These are phyloP conservation scores for Geotrichum reessii DNA, from an alignment of 1,139 yeast genomes.

Conservation along the genomic window DNA sequence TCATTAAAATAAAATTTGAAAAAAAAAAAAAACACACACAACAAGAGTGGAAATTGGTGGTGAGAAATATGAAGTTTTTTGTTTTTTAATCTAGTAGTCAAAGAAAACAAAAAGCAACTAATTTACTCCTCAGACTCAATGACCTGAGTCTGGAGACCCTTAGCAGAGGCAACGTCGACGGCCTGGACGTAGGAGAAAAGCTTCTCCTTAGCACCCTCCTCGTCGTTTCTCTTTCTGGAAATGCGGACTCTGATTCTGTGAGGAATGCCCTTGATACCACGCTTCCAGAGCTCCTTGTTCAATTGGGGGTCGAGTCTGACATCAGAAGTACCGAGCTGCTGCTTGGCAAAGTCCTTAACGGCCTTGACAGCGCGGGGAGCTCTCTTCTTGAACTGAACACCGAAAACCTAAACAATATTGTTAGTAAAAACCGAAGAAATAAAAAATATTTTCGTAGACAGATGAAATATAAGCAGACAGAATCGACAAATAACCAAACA, in stretches of 20 bases:
- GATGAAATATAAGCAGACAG: too few relatives aligned
- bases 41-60: neutral
- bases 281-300: conserved; percentile 98
- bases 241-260: conserved; percentile 97
- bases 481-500: too few relatives aligned
- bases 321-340: conserved; percentile 99
- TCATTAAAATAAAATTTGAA: neutral
- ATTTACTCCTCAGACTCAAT: conserved; percentile 55
- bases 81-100: neutral
- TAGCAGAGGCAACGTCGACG: conserved; percentile 87
- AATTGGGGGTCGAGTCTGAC: conserved; percentile 98
- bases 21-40: too few relatives aligned
- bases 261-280: conserved; percentile 99
- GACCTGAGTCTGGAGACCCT: conserved; percentile 97
- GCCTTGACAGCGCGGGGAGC: conserved; percentile 99
- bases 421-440: conserved; percentile 3
- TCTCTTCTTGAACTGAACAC: conserved; percentile 98
- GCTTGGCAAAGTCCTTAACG: conserved; percentile 96
- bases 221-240: conserved; percentile 99
- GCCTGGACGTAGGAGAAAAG: conserved; percentile 98
- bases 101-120: neutral
- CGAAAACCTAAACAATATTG: conserved; percentile 62
- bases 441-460: too few relatives aligned
- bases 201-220: conserved; percentile 98
- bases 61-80: neutral